phyloP scores from a whole-genome alignment of 2,329 filamentous ascomycete species.

The Pezizomycotina sp. region DNA sequence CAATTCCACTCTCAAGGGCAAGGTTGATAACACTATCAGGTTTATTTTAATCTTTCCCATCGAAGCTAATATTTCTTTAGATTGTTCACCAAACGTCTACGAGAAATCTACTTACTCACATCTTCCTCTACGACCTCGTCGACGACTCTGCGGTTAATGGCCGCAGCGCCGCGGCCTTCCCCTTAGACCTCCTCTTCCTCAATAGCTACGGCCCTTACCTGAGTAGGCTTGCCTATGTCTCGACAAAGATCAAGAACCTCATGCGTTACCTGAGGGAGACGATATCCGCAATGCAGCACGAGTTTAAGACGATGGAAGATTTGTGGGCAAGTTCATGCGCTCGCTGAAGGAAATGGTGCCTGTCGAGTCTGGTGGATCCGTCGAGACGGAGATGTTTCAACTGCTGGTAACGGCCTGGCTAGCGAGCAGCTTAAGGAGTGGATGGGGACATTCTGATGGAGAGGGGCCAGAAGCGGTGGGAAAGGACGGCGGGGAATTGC shows the following conservation, averaged over 20 bases:
- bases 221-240: slow-evolving; percentile 68
- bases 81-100: slow-evolving; percentile 24
- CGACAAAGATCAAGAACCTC: slow-evolving; percentile 72
- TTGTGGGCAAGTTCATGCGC: slow-evolving; percentile 63
- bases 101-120: slow-evolving; percentile 22
- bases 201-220: slow-evolving; percentile 63
- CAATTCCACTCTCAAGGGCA: slow-evolving; percentile 20
- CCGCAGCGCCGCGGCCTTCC: slow-evolving; percentile 34
- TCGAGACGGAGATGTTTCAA: slow-evolving; percentile 25
- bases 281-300: slow-evolving; percentile 58
- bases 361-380: slow-evolving; percentile 20
- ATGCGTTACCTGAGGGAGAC: slow-evolving; percentile 71
- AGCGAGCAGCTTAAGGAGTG: slow-evolving; percentile 55
- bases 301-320: slow-evolving; percentile 70
- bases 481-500: slow-evolving; percentile 64
- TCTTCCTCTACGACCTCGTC: too few species aligned
- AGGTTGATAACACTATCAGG: slow-evolving; percentile 8
- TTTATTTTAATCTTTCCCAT: slow-evolving; percentile 1
- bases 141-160: too few species aligned
- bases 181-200: slow-evolving; percentile 70
- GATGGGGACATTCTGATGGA: slow-evolving; percentile 72
- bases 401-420: slow-evolving; percentile 25
- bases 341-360: slow-evolving; percentile 57
- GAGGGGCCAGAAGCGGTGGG: slow-evolving; percentile 87
- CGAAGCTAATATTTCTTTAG: slow-evolving; percentile 6